Conservation (phyloP, 805 yeast species). For the Saccharomycopsis sp. region DNA sequence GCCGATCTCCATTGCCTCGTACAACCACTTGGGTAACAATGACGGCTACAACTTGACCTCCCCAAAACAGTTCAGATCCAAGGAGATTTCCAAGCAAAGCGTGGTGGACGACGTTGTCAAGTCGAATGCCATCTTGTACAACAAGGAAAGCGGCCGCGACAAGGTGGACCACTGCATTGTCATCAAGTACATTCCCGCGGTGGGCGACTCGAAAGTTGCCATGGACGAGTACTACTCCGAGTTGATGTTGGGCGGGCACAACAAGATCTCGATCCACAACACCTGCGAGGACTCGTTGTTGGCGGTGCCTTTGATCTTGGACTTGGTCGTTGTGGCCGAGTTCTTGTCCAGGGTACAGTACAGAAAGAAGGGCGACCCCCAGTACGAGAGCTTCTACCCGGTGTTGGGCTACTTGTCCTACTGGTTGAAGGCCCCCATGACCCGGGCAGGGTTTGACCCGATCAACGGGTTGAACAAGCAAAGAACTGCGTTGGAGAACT, state of each 20-base stretch:
- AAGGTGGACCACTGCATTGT: constrained; percentile 90
- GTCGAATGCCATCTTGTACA: constrained; percentile 76
- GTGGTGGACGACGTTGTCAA: constrained; percentile 93
- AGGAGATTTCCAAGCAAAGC: constrained; percentile 87
- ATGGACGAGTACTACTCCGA: constrained; percentile 98
- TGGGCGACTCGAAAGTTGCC: constrained; percentile 93
- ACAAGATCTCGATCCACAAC: constrained; percentile 86
- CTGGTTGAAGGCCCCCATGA: constrained; percentile 95
- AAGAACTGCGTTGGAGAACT: constrained; percentile 85
- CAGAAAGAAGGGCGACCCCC: constrained; percentile 42
- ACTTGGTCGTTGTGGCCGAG: constrained; percentile 82
- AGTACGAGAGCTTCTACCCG: constrained; percentile 65
- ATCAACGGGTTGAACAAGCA: constrained; percentile 94
- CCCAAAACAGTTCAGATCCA: constrained; percentile 88
- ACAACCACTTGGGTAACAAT: constrained; percentile 93
- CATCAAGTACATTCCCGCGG: constrained; percentile 88
- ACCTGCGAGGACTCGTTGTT: constrained; percentile 93
- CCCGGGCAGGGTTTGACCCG: constrained; percentile 83
- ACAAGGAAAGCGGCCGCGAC: constrained; percentile 58
- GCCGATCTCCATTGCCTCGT: constrained; percentile 89
- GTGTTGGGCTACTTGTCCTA: constrained; percentile 81
- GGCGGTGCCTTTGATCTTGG: constrained; percentile 92
- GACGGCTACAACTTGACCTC: constrained; percentile 91
- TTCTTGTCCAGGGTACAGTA: constrained; percentile 80
- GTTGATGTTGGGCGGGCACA: constrained; percentile 96